These are phyloP conservation scores for Paraphoma chrysanthemicola DNA, from an alignment of 2,329 filamentous ascomycete genomes.

Conservation along the genomic window DNA sequence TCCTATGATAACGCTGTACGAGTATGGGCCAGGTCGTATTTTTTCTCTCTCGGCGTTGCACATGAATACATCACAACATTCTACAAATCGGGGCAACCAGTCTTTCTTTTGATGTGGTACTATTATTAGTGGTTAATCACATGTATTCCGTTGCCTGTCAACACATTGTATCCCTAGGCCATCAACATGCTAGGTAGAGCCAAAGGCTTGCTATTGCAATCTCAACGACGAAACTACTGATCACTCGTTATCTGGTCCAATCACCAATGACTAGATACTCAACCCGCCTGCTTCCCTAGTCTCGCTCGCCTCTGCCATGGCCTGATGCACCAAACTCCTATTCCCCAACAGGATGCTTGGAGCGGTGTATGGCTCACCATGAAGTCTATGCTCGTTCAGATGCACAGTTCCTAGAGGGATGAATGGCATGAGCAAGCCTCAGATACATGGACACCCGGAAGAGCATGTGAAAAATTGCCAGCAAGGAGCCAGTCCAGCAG, in stretches of 20 bases:
- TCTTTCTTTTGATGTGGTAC: slow-evolving; percentile 41
- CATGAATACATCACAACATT: slow-evolving; percentile 24
- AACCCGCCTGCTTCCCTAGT: not conserved
- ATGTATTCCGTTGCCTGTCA: slow-evolving; percentile 48
- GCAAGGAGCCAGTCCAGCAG: not conserved
- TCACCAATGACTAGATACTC: not conserved
- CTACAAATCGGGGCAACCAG: slow-evolving; percentile 42
- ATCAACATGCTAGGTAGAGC: not conserved
- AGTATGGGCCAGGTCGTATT: slow-evolving; percentile 12
- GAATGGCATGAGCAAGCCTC: too few relatives aligned
- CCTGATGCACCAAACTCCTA: too few relatives aligned
- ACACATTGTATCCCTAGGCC: slow-evolving; percentile 12
- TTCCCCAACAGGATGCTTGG: too few relatives aligned
- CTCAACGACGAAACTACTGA: too few relatives aligned
- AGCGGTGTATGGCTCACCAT: too few relatives aligned
- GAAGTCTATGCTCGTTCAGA: too few relatives aligned
- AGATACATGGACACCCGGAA: too few relatives aligned
- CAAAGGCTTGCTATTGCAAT: slow-evolving; percentile 3
- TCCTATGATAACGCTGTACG: slow-evolving; percentile 13
- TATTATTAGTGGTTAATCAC: slow-evolving; percentile 39
- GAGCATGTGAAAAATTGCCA: too few relatives aligned
- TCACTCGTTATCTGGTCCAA: too few relatives aligned
- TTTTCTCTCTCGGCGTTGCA: slow-evolving; percentile 11
- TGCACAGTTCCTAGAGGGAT: too few relatives aligned
- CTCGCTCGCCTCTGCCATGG: too few relatives aligned